Evolutionary conservation across 352 stramenopile genomes (phyloP).

Genomic region (Phytopythium ostracodes): DNA sequence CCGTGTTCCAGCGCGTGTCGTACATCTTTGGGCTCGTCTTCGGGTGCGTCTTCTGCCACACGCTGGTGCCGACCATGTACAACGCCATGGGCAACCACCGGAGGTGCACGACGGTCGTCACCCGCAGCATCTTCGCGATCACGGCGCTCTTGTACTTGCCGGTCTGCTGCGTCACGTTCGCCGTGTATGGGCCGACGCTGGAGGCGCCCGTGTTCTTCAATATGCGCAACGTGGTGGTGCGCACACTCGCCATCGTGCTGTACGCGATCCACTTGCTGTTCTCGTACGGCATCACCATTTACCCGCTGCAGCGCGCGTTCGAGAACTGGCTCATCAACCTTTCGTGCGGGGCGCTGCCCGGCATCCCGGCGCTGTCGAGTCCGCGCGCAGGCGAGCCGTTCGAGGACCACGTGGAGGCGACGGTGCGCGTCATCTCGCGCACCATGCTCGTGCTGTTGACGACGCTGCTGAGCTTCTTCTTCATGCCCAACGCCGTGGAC

Average conservation of each 20-base stretch:
- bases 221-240: constrained; percentile 71
- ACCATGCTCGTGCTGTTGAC: constrained; percentile 47
- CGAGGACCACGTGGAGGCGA: constrained; percentile 18
- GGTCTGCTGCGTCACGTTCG: constrained; percentile 73
- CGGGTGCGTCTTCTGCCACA: constrained; percentile 66
- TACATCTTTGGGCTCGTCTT: constrained; percentile 69
- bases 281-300: constrained; percentile 66
- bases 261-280: constrained; percentile 74
- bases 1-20: constrained; percentile 54
- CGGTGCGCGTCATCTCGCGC: constrained; percentile 44
- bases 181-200: constrained; percentile 70
- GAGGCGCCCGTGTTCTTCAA: constrained; percentile 82
- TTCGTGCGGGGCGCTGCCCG: constrained; percentile 14
- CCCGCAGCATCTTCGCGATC: constrained; percentile 42
- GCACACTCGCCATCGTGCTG: constrained; percentile 66
- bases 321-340: constrained; percentile 46
- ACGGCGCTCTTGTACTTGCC: constrained; percentile 61
- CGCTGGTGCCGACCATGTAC: constrained; percentile 73
- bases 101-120: constrained; percentile 45
- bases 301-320: constrained; percentile 60
- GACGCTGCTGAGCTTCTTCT: constrained; percentile 45
- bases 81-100: constrained; percentile 62
- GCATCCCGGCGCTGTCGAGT: not conserved
- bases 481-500: constrained; percentile 46
- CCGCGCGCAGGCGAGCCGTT: constrained; percentile 8